Conservation (phyloP, 139 green algal genomes). For the Diplosphaera chodatii region DNA sequence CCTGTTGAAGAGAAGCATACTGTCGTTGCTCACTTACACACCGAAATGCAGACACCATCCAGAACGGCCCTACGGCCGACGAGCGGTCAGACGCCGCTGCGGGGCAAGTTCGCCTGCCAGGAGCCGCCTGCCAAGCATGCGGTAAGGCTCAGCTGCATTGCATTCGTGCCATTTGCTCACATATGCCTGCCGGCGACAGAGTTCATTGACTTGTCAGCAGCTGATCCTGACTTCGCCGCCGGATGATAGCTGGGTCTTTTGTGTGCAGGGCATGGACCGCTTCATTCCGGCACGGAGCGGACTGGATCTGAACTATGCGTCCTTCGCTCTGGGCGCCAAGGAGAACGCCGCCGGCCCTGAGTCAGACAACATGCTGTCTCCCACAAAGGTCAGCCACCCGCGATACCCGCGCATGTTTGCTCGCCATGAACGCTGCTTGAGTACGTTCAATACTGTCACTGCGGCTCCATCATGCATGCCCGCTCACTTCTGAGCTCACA, state of each 20-base stretch:
- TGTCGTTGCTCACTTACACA: background rate
- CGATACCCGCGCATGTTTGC: background rate
- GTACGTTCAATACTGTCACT: no score
- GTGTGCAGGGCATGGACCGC: slow-evolving; percentile 68
- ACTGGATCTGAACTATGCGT: slow-evolving; percentile 78
- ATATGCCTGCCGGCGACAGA: no score
- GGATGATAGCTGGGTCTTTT: background rate
- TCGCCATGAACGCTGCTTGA: no score
- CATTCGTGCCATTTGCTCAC: no score
- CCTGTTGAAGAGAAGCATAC: background rate
- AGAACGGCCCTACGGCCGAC: background rate
- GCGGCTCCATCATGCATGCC: no score
- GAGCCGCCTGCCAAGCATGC: background rate
- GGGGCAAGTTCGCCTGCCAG: background rate
- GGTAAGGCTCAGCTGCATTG: no score
- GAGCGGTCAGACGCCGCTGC: background rate
- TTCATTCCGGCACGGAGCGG: slow-evolving; percentile 86
- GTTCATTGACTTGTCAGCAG: no score
- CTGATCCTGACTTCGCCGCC: no score
- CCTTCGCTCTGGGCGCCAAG: slow-evolving; percentile 67
- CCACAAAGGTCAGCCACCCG: slow-evolving; percentile 42
- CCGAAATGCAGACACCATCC: background rate
- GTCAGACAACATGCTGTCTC: slow-evolving; percentile 29
- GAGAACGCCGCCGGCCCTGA: slow-evolving; percentile 50
- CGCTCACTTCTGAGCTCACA: no score